These are phyloP conservation scores for Zygosaccharomyces pseudobailii DNA, from an alignment of 1,139 yeast genomes.

Conservation along the genomic window DNA sequence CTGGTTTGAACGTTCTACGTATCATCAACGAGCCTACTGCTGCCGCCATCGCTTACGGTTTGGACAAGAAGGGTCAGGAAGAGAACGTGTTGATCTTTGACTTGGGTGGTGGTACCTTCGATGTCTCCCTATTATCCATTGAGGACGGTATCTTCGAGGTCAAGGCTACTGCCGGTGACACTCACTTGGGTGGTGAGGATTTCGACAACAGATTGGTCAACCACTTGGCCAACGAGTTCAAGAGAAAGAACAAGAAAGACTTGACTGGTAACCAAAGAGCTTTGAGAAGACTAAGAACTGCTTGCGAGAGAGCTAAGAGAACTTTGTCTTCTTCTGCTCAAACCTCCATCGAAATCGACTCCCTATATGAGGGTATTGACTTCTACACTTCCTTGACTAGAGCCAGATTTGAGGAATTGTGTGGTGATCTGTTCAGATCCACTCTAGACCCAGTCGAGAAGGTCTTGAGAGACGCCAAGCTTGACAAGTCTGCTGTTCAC, in stretches of 20 bases:
- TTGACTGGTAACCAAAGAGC: slow-evolving; percentile 74
- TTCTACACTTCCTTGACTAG: slow-evolving; percentile 79
- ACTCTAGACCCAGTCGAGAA: slow-evolving; percentile 83
- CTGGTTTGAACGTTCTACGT: slow-evolving; percentile 95
- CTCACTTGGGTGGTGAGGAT: slow-evolving; percentile 66
- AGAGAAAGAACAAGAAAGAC: slow-evolving; percentile 79
- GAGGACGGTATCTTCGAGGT: slow-evolving; percentile 99
- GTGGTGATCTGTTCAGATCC: slow-evolving; percentile 79
- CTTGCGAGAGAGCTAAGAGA: slow-evolving; percentile 92
- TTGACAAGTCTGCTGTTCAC: slow-evolving; percentile 73
- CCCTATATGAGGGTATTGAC: slow-evolving; percentile 92
- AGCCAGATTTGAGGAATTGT: slow-evolving; percentile 87
- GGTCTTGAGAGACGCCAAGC: slow-evolving; percentile 76
- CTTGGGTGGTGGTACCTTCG: slow-evolving; percentile 99
- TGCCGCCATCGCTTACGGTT: slow-evolving; percentile 98
- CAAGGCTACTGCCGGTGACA: slow-evolving; percentile 99
- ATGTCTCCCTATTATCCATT: slow-evolving; percentile 91
- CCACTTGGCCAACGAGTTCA: slow-evolving; percentile 76
- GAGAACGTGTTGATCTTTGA: slow-evolving; percentile 91
- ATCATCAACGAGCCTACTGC: slow-evolving; percentile 99
- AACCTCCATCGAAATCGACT: slow-evolving; percentile 85
- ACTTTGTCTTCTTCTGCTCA: slow-evolving; percentile 81
- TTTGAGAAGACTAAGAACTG: slow-evolving; percentile 82
- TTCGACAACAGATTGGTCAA: slow-evolving; percentile 77
- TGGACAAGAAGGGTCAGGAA: slow-evolving; percentile 85